A percentile compares a stretch with the other conserved stretches of the same genome.
Conservation (phyloP, 495 filamentous ascomycete species). For the Penicillium pulvis region DNA sequence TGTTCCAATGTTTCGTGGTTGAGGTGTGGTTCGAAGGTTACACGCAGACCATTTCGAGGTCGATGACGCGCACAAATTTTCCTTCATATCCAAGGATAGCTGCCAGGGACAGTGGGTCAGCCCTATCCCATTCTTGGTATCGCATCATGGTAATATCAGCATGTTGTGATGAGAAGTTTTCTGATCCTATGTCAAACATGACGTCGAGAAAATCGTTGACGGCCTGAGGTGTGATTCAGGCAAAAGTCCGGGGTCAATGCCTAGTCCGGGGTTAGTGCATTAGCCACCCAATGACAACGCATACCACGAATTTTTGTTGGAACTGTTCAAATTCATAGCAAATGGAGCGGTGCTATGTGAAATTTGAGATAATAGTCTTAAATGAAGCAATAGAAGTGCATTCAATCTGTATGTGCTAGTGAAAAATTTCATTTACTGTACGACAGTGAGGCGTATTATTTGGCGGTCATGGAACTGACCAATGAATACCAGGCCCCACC, state of each 20-base stretch:
- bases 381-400: neutral
- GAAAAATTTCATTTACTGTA: neutral
- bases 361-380: neutral
- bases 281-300: too few species aligned
- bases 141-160: neutral
- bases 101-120: neutral
- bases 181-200: neutral
- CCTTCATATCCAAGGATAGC: neutral
- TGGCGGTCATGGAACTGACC: constrained; percentile 8
- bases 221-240: neutral
- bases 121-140: neutral
- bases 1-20: neutral
- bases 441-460: neutral
- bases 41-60: constrained; percentile 9
- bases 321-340: too few species aligned
- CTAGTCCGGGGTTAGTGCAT: neutral
- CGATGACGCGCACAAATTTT: constrained; percentile 33
- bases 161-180: neutral
- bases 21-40: constrained; percentile 17
- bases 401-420: neutral
- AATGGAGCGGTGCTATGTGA: too few species aligned
- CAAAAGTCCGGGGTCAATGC: neutral
- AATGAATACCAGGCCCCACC: constrained; percentile 5
- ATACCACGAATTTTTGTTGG: too few species aligned
- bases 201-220: neutral